Conservation (phyloP, 2,329 filamentous ascomycete species). For the Phialocephala subalpina region DNA sequence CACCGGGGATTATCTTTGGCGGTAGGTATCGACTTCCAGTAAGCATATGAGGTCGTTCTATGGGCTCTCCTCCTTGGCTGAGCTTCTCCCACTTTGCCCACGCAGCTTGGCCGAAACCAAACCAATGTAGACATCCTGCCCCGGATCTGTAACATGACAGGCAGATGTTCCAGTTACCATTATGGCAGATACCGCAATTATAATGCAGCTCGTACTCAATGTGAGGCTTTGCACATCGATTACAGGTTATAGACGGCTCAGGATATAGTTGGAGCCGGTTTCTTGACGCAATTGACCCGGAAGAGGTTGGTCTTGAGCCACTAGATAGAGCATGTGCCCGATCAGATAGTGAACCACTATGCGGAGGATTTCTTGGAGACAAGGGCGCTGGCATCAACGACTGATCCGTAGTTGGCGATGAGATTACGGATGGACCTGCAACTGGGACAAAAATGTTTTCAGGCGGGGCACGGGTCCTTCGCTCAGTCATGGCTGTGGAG, state of each 20-base stretch:
- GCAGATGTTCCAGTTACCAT: constrained; percentile 81
- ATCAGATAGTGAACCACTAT: constrained; percentile 36
- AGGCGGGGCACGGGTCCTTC: constrained; percentile 32
- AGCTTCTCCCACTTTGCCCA: constrained; percentile 70
- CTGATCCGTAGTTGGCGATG: constrained; percentile 32
- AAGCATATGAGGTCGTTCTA: constrained; percentile 64
- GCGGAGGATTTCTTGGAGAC: constrained; percentile 35
- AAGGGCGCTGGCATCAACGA: constrained; percentile 41
- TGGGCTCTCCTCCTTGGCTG: constrained; percentile 43
- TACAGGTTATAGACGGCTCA: constrained; percentile 79
- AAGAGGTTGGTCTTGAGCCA: constrained; percentile 42
- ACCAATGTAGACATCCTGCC: constrained; percentile 86
- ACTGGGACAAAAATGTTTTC: constrained; percentile 34
- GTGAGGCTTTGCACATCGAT: constrained; percentile 71
- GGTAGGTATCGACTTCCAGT: constrained; percentile 63
- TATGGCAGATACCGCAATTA: constrained; percentile 75
- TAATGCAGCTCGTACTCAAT: constrained; percentile 91
- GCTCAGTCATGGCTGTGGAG: constrained; percentile 14
- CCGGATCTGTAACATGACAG: constrained; percentile 79
- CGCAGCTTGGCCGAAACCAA: constrained; percentile 82
- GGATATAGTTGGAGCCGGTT: constrained; percentile 56
- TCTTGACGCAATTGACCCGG: constrained; percentile 40
- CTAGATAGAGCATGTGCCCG: constrained; percentile 41
- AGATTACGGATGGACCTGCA: constrained; percentile 27
- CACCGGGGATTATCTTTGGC: constrained; percentile 57